Evolutionary conservation across 2,329 filamentous ascomycete genomes (phyloP), one percentile per base, ranked within the genome.

Genomic region (Pseudogymnoascus sp.): DNA sequence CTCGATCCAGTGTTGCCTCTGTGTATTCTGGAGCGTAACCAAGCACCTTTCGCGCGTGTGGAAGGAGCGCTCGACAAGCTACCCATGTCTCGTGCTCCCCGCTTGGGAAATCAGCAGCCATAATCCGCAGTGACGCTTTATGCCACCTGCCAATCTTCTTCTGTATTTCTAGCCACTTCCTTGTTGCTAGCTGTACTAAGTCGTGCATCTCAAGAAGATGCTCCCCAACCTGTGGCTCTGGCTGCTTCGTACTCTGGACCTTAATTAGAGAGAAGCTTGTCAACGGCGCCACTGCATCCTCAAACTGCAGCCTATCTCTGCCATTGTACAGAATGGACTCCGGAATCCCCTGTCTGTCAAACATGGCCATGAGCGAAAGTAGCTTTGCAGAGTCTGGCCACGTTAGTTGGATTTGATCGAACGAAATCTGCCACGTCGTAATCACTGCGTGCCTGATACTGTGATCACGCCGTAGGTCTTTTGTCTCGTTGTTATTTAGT

Each of bases 201-300:
- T 64, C 47, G 33, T 69, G 67, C 26, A 67, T 67, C 38, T 62
- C 63, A 62, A 65, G 69, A 1, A 62, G 61, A 4, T 65, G 67
- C 1, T 64, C 66, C 16, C 35, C 13, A 16, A 64, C 65, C 4
- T 29, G 44, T 14, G 2, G 44, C 6, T 53, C 24, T 53, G 3
- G 26, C 62, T 69, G 11, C 61, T 59, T 0, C 63, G 61, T 63
- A 8, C 56, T 64, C 26, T 65, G 61, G n/a, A 40, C 47, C 6
- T 61, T 64, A 7, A 80, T 66, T 4, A 80, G 72, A 1, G 70
- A 77, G 66, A 72, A 80, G 60, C 74, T 67, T 44, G 68, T 66
- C 8, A 81, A 69, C 2, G 69, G 66, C 0, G 64, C 29, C 1
- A 80, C 61, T 65, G 79, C 74, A 2, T 72, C 68, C 64, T 74